phyloP scores from a whole-genome alignment of 2,329 filamentous ascomycete genomes.

The Fusarium coffeatum region DNA sequence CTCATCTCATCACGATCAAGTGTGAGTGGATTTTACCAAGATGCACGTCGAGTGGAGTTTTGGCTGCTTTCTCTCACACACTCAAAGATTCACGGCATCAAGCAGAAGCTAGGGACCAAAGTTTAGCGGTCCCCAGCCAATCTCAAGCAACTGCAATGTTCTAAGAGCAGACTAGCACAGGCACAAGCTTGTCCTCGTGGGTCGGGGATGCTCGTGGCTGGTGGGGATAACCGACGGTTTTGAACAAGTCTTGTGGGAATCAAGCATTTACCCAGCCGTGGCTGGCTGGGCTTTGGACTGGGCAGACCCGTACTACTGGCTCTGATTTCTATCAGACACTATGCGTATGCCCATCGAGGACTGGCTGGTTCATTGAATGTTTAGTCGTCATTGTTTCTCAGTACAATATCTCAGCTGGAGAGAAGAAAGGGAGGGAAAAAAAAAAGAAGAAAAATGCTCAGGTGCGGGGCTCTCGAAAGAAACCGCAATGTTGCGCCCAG shows the following conservation, averaged over 20 bases:
- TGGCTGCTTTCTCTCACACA: slow-evolving; percentile 11
- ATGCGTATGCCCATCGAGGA: neutral
- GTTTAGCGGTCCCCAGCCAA: slow-evolving; percentile 33
- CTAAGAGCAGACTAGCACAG: slow-evolving; percentile 27
- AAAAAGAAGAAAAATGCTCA: neutral
- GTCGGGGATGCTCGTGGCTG: slow-evolving; percentile 32
- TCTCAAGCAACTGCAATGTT: slow-evolving; percentile 29
- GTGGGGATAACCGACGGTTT: slow-evolving; percentile 37
- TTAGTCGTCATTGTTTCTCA: neutral
- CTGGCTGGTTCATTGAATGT: neutral
- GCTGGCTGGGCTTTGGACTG: slow-evolving; percentile 20
- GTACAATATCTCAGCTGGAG: neutral
- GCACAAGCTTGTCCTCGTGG: slow-evolving; percentile 30
- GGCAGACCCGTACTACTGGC: slow-evolving; percentile 16
- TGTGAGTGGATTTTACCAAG: slow-evolving; percentile 37
- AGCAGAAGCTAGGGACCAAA: slow-evolving; percentile 40
- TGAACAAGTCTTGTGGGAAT: slow-evolving; percentile 18
- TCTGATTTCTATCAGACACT: neutral
- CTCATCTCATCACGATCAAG: slow-evolving; percentile 36
- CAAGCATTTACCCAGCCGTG: slow-evolving; percentile 27
- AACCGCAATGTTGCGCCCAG: slow-evolving; percentile 39
- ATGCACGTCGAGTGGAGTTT: slow-evolving; percentile 32
- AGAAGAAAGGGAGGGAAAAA: slow-evolving; percentile 2
- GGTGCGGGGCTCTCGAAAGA: slow-evolving; percentile 27
- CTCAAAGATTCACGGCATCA: slow-evolving; percentile 25